Evolutionary conservation across 495 filamentous ascomycete species (phyloP).

Genomic region (Zalerion maritima): DNA sequence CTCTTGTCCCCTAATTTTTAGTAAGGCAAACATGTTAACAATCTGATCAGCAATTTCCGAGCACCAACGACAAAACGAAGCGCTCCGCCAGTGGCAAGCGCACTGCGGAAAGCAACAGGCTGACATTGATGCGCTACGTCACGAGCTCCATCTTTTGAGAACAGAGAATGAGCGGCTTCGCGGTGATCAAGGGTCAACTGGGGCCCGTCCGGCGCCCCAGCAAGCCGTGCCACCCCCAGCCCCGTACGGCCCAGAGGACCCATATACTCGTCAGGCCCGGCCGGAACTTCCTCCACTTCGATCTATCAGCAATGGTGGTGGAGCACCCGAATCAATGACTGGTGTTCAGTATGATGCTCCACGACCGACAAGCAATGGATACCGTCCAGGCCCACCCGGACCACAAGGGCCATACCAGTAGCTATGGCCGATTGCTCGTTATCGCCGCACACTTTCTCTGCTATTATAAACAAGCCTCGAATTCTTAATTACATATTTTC

Average conservation of each 20-base stretch:
- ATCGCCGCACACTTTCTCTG: too few relatives aligned
- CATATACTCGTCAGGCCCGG: slow-evolving; percentile 14
- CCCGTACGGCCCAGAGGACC: slow-evolving; percentile 16
- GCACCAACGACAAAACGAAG: slow-evolving; percentile 31
- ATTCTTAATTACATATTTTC: too few relatives aligned
- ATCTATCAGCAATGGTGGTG: slow-evolving; percentile 13
- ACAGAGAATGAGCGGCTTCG: slow-evolving; percentile 41
- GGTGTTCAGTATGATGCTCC: slow-evolving; percentile 39
- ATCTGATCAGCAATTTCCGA: slow-evolving; percentile 34
- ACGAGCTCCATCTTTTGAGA: slow-evolving; percentile 34
- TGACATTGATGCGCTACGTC: slow-evolving; percentile 32
- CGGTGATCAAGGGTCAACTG: too few relatives aligned
- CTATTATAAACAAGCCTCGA: too few relatives aligned
- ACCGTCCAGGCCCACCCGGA: too few relatives aligned
- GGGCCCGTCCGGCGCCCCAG: too few relatives aligned
- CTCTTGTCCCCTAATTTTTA: neutral
- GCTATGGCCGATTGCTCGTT: too few relatives aligned
- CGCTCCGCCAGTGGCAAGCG: slow-evolving; percentile 19
- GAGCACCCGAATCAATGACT: slow-evolving; percentile 35
- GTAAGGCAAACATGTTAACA: slow-evolving; percentile 4
- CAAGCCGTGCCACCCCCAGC: slow-evolving; percentile 17
- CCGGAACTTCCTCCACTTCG: slow-evolving; percentile 36
- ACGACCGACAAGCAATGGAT: slow-evolving; percentile 22
- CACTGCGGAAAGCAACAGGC: slow-evolving; percentile 19
- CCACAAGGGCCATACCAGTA: too few relatives aligned